A percentile compares a stretch with the other conserved stretches of the same genome.
Conservation (phyloP, 306 rosid species). For the Quercus bicolor region DNA sequence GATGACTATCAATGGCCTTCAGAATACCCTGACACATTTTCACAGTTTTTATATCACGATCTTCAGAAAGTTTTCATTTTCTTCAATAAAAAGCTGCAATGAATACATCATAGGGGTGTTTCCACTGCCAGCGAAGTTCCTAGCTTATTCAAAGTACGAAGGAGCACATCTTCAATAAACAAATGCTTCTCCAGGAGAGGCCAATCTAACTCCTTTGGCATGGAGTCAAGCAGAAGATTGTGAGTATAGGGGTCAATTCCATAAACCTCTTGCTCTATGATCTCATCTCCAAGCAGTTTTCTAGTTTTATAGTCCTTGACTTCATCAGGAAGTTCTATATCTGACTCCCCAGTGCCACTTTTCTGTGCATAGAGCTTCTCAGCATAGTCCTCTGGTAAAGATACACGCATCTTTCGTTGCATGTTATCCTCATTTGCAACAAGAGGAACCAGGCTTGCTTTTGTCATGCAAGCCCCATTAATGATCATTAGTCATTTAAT, state of each 20-base stretch:
- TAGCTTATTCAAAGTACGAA: slow-evolving; percentile 75
- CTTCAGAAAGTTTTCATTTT: slow-evolving; percentile 59
- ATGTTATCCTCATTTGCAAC: slow-evolving; percentile 94
- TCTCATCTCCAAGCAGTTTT: slow-evolving; percentile 82
- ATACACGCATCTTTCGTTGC: slow-evolving; percentile 61
- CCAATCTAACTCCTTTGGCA: slow-evolving; percentile 90
- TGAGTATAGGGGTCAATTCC: slow-evolving; percentile 98
- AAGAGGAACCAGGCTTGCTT: slow-evolving; percentile 97
- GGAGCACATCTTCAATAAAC: slow-evolving; percentile 80
- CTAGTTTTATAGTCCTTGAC: slow-evolving; percentile 92
- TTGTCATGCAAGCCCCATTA: slow-evolving; percentile 99
- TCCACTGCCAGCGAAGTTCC: slow-evolving; percentile 75
- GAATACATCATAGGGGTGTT: slow-evolving; percentile 77
- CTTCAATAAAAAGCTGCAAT: slow-evolving; percentile 75
- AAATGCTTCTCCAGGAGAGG: slow-evolving; percentile 70
- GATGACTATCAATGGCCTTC: slow-evolving; percentile 52
- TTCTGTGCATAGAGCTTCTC: slow-evolving; percentile 86
- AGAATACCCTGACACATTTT: slow-evolving; percentile 74
- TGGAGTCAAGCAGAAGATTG: slow-evolving; percentile 94
- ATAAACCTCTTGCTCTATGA: slow-evolving; percentile 94
- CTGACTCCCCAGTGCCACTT: slow-evolving; percentile 89
- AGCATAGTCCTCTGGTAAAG: slow-evolving; percentile 74
- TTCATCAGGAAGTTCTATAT: slow-evolving; percentile 98
- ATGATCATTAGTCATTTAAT: slow-evolving; percentile 65
- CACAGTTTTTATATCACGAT: slow-evolving; percentile 46